These are phyloP conservation scores for Phalaenopsis equestris DNA, from an alignment of 106 monocot genomes.

Conservation along the genomic window DNA sequence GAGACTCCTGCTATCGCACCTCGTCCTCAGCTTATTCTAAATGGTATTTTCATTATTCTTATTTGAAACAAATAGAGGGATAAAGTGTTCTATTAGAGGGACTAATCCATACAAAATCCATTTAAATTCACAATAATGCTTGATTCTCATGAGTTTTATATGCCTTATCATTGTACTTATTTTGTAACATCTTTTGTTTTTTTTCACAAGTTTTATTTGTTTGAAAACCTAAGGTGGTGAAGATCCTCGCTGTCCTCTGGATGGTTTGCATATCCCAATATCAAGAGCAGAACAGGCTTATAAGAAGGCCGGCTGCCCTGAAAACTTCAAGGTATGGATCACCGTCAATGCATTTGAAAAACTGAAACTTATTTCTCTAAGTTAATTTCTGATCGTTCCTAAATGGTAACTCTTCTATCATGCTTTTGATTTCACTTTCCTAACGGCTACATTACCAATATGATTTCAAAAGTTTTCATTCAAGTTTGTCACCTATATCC, in stretches of 20 bases:
- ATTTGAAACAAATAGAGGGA: not conserved
- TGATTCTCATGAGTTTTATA: not conserved
- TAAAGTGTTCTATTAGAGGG: not conserved
- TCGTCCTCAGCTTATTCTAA: constrained; percentile 60
- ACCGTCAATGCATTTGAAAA: not conserved
- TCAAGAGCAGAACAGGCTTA: constrained; percentile 53
- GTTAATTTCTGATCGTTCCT: not conserved
- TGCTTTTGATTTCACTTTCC: not conserved
- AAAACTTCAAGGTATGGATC: constrained; percentile 61
- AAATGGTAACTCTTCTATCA: not conserved
- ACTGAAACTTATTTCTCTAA: not conserved
- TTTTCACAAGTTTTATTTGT: not conserved
- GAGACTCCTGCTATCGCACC: constrained; percentile 58
- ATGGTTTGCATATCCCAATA: constrained; percentile 41
- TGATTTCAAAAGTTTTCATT: not conserved
- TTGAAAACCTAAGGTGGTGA: constrained; percentile 46
- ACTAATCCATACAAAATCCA: not conserved
- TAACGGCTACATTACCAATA: not conserved
- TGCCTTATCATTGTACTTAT: not conserved
- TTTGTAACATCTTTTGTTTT: not conserved
- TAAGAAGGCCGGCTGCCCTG: constrained; percentile 27
- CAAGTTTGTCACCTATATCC: not conserved
- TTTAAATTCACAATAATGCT: not conserved
- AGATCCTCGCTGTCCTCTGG: constrained; percentile 80
- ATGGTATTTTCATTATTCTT: constrained; percentile 32